A percentile compares a stretch with the other conserved stretches of the same genome.
Evolutionary conservation across 139 green algal species (phyloP).

Genomic region (Tetradesmus obliquus): DNA sequence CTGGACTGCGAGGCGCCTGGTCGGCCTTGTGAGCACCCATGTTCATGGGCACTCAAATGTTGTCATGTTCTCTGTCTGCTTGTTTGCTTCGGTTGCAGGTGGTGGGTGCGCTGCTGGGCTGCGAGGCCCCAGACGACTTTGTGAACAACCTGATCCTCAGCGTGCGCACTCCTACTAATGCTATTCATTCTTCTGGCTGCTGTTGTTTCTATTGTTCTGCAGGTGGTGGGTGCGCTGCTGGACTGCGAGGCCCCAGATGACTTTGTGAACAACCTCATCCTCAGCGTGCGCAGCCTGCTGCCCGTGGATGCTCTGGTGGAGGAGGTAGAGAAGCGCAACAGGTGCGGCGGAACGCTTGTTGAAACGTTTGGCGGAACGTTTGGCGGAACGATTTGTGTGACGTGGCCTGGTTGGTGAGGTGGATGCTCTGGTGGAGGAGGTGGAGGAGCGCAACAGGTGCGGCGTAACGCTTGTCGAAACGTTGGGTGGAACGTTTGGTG

Average conservation of each 20-base stretch:
- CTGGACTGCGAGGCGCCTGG: conserved; percentile 95
- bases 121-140: conserved; percentile 94
- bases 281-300: conserved; percentile 93
- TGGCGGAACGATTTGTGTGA: too few relatives aligned
- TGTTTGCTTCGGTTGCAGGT: conserved; percentile 61
- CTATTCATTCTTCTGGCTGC: not conserved
- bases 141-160: conserved; percentile 97
- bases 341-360: conserved; percentile 27
- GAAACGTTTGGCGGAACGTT: too few relatives aligned
- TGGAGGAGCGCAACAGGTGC: conserved; percentile 37
- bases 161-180: conserved; percentile 67
- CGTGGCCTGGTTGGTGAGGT: too few relatives aligned
- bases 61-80: too few relatives aligned
- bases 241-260: conserved; percentile 95
- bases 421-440: too few relatives aligned
- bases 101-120: conserved; percentile 95
- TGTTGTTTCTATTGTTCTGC: not conserved
- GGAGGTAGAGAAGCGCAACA: conserved; percentile 89
- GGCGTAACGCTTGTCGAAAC: not conserved
- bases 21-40: conserved; percentile 94
- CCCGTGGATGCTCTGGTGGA: conserved; percentile 88
- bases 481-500: too few relatives aligned
- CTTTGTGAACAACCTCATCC: conserved; percentile 98
- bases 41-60: too few relatives aligned
- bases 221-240: conserved; percentile 96